A percentile compares a stretch with the other conserved stretches of the same genome.
Conservation (phyloP, 208 protist species). For the Trypanosoma avium region DNA sequence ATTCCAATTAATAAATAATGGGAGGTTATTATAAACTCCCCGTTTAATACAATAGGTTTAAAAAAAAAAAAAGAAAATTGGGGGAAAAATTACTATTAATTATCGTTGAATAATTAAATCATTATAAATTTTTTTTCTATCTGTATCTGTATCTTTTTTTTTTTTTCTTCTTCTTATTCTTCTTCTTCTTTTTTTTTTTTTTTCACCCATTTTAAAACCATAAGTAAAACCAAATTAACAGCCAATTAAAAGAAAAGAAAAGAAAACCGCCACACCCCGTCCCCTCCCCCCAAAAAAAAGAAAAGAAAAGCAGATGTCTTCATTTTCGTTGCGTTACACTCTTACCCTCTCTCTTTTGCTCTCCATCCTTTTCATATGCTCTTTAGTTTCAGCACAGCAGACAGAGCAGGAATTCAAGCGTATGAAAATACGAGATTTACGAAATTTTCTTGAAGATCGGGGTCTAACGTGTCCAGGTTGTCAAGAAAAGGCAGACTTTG, state of each 20-base stretch:
- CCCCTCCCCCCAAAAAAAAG: too few relatives aligned
- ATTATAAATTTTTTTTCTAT: too few relatives aligned
- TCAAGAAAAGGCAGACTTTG: constrained; percentile 89
- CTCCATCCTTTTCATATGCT: neutral
- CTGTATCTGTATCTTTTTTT: too few relatives aligned
- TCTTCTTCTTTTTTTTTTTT: too few relatives aligned
- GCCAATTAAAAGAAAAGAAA: too few relatives aligned
- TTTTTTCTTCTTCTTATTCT: too few relatives aligned
- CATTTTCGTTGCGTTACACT: neutral
- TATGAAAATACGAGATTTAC: constrained; percentile 90
- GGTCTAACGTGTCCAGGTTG: constrained; percentile 74
- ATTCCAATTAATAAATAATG: too few relatives aligned
- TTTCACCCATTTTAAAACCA: too few relatives aligned
- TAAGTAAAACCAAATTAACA: too few relatives aligned
- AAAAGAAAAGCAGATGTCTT: too few relatives aligned
- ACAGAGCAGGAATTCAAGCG: constrained; percentile 76
- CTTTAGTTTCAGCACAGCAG: neutral
- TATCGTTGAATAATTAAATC: constrained; percentile 1
- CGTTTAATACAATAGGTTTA: neutral
- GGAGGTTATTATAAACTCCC: too few relatives aligned
- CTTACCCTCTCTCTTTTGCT: neutral
- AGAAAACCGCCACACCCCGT: too few relatives aligned
- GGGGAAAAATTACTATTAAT: neutral
- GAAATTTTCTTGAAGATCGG: constrained; percentile 72
- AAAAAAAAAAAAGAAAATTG: neutral